Evolutionary conservation across 75 land plant species (phyloP), one percentile per base, ranked within the genome.

Genomic region (Cryptomeria japonica): DNA sequence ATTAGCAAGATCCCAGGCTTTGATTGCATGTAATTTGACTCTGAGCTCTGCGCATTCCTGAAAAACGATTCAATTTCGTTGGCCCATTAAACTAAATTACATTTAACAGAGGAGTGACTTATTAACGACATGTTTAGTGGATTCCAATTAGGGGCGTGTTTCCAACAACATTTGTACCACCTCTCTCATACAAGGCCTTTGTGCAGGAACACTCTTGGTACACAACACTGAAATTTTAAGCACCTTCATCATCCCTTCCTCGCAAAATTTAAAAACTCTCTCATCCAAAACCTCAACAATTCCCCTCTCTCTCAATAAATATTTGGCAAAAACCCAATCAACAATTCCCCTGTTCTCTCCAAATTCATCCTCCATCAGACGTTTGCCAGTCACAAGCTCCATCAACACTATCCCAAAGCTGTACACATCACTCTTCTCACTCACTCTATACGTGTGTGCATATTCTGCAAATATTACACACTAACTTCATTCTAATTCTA

Each of bases 401-500:
- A 95, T 85, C 47, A 94, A 88, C 75, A 95, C 97, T 19, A 95
- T 95, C 61, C 96, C 96, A 42, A 95, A 95, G 91, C 96, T 94
- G 87, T 95, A 95, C 19, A 95, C 95, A 49, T 95, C 96, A 82
- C 94, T 93, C 91, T 95, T 95, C 91, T 95, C 96, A 80, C 86
- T 92, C 61, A 95, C 89, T 87, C 86, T 95, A 70, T 46, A 87
- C 28, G 95, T 94, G 91, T 94, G 94, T 9, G 91, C 95, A 86
- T 93, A 94, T 86, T 95, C 96, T 95, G 93, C 72, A 56, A 3
- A 14, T 88, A 28, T 68, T 28, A 44, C 86, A 19, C 80, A 78
- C 85, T 38, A 44, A 44, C 4, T n/a, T n/a, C n/a, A n/a, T n/a
- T n/a, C 0, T 44, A 3, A 44, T 44, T 44, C 46, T 44, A 44